phyloP scores from a whole-genome alignment of 2,329 filamentous ascomycete species.

The Taxawa tesnikishii region DNA sequence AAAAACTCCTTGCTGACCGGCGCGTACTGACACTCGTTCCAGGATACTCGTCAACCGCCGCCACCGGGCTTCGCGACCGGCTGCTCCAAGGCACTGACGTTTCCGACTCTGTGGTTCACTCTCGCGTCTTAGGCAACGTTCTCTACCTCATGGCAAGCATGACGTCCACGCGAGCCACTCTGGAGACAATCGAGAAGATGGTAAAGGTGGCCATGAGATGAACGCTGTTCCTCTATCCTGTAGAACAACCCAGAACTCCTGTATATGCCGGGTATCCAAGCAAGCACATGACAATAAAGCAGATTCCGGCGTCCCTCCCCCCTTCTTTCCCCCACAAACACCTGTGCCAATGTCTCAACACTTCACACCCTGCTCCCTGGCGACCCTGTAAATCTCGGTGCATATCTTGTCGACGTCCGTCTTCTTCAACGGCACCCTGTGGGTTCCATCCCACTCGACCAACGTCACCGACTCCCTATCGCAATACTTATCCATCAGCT shows the following conservation, averaged over 20 bases:
- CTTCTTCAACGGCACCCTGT: constrained; percentile 57
- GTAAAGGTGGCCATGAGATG: constrained; percentile 22
- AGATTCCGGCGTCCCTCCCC: no score
- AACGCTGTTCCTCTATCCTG: no score
- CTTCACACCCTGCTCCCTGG: constrained; percentile 34
- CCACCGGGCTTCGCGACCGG: constrained; percentile 38
- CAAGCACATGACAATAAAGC: constrained; percentile 3
- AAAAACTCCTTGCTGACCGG: neutral
- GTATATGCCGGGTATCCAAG: constrained; percentile 1
- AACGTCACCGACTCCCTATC: constrained; percentile 40
- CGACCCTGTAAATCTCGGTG: constrained; percentile 39
- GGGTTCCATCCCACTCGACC: constrained; percentile 62
- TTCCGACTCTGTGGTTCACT: constrained; percentile 37
- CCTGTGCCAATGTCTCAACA: constrained; percentile 6
- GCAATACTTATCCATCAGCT: constrained; percentile 48
- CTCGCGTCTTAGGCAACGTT: constrained; percentile 48
- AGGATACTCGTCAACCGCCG: constrained; percentile 46
- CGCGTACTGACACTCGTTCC: constrained; percentile 3
- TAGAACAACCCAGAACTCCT: no score
- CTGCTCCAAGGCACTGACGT: constrained; percentile 26
- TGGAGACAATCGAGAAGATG: constrained; percentile 27
- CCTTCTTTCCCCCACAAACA: no score
- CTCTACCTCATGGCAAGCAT: constrained; percentile 49
- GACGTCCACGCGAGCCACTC: constrained; percentile 31
- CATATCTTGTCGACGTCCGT: constrained; percentile 50